These are phyloP conservation scores for Amanita jacksonii DNA, from an alignment of 768 basidiomycete species.

Conservation along the genomic window DNA sequence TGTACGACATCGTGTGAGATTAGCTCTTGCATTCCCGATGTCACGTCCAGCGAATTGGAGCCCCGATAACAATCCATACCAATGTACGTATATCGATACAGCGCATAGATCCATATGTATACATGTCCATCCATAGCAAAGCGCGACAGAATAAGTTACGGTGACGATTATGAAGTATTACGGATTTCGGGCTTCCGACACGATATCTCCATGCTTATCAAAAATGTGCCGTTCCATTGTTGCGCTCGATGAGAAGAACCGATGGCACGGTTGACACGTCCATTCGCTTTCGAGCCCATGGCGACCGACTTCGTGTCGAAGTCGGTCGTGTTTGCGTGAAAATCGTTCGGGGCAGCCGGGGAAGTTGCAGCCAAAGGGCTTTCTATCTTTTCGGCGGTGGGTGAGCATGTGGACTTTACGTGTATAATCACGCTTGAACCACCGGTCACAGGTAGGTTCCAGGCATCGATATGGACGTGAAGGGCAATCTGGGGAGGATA, in stretches of 20 bases:
- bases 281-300: slow-evolving; percentile 10
- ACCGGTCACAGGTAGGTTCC: slow-evolving; percentile 8
- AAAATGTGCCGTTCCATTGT: slow-evolving; percentile 10
- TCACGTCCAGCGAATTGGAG: no score
- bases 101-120: background rate
- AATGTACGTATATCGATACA: no score
- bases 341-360: slow-evolving; percentile 9
- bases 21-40: no score
- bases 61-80: no score
- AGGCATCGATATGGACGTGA: slow-evolving; percentile 7
- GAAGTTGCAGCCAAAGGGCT: slow-evolving; percentile 5
- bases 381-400: slow-evolving; percentile 7
- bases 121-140: background rate
- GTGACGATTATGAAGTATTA: background rate
- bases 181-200: background rate
- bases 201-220: slow-evolving; percentile 9
- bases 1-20: no score
- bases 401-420: slow-evolving; percentile 10
- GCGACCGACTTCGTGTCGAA: slow-evolving; percentile 8
- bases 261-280: slow-evolving; percentile 8
- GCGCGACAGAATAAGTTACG: background rate
- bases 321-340: slow-evolving; percentile 9
- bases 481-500: background rate
- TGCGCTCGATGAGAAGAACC: slow-evolving; percentile 7
- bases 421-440: slow-evolving; percentile 10